Base-by-base conservation (phyloP, 2,329 filamentous ascomycete genomes). In the Blastomyces parvus region DNA sequence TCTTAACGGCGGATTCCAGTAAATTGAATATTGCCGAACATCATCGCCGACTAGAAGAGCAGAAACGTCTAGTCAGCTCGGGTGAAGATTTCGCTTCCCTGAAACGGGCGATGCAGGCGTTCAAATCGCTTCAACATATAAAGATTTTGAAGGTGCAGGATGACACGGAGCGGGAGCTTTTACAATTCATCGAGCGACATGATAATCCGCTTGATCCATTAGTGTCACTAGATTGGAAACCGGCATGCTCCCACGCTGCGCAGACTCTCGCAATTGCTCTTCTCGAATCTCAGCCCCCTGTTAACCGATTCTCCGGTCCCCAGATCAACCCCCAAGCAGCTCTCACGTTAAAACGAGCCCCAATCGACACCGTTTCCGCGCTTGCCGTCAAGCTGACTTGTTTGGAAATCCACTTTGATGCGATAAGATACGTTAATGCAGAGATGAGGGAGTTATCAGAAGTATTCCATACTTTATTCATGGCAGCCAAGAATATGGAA, bases 91-190 rank as follows among this genome's bases (percentile, higher is more conserved):
- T 80, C 48, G 70, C 73, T 17, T 77, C 83, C 22, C 73, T 87
- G 42, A 81, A 78, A 64, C 78, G 79, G 63, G 84, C 84, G 22
- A 80, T 86, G 65, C 74, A 76, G 42, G 81, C 82, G 1, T 88
- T 88, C 69, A 81, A 79, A 1, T 80, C 80, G 36, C 78, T 89
- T 13, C 83, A 87, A 68, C 83, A 88, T 69, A 80, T 88, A 60
- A 85, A 88, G 65, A 80, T 89, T 17, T 79, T 88, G 33, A 82
- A 84, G 6, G 75, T 88, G 14, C 82, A 85, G 66, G 85, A 88
- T 65, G 76, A 81, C 64, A 79, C 83, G 64, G 85, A 88, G 68
- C 79, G 80, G 57, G 74, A 78, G 27, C 76, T 86, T 17, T 75
- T 83, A 56, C 75, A 78, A 19, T 83, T 82, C 66, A 77, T 86